Conservation (phyloP, 306 rosid species). For the cucumber (Cucumis sativus) region Cucumber_9930_V3 NC_026658.2:2492001-2492500, state of each 20-base stretch:
- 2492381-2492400: not conserved
- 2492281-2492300: not conserved
- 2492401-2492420: not conserved
- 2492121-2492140: constrained; percentile 57
- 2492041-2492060: not conserved
- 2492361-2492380: not conserved
- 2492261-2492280: not conserved
- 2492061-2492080: not conserved
- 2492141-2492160: constrained; percentile 59
- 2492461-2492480: not conserved
- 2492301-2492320: not conserved
- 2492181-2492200: constrained; percentile 80
- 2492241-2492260: constrained; percentile 40
- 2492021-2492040: not conserved
- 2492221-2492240: constrained; percentile 48
- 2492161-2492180: constrained; percentile 46
- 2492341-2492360: not conserved
- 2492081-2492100: constrained; percentile 75
- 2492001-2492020: not conserved
- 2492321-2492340: not conserved
- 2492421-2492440: not conserved
- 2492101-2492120: constrained; percentile 68
- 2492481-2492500: not conserved
- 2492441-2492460: not conserved
- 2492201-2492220: constrained; percentile 75